A percentile compares a stretch with the other conserved stretches of the same genome.
These are phyloP conservation scores for Carnegiea gigantea DNA, from an alignment of 179 eudicot species.

Conservation along the genomic window DNA sequence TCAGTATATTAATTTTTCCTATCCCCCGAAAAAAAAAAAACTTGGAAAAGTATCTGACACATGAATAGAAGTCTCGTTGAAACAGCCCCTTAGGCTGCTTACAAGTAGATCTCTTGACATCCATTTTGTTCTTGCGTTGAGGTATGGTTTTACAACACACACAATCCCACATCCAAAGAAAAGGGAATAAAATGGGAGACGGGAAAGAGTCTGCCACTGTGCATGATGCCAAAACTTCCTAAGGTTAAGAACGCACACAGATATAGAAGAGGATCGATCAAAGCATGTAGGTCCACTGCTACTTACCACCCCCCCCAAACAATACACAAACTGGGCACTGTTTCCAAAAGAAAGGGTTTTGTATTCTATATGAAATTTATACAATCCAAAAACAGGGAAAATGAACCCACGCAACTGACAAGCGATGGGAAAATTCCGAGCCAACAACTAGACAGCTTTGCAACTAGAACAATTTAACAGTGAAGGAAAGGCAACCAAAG, in stretches of 20 bases:
- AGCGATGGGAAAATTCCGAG: too few species aligned
- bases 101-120: neutral
- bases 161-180: neutral
- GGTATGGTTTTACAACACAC: neutral
- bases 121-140: neutral
- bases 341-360: too few species aligned
- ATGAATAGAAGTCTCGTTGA: neutral
- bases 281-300: neutral
- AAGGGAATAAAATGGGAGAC: neutral
- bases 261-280: neutral
- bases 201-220: neutral
- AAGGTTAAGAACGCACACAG: neutral
- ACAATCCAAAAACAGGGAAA: too few species aligned
- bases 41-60: neutral
- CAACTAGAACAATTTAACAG: too few species aligned
- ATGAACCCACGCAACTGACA: too few species aligned
- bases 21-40: too few species aligned
- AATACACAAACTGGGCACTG: too few species aligned
- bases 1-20: too few species aligned
- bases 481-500: neutral
- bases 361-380: too few species aligned
- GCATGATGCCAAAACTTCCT: neutral
- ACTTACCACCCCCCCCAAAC: neutral
- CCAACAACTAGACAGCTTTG: too few species aligned
- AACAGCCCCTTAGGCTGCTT: neutral